Evolutionary conservation across 1,284 basidiomycete genomes (phyloP).

Genomic region (Cryptococcus floricola): DNA sequence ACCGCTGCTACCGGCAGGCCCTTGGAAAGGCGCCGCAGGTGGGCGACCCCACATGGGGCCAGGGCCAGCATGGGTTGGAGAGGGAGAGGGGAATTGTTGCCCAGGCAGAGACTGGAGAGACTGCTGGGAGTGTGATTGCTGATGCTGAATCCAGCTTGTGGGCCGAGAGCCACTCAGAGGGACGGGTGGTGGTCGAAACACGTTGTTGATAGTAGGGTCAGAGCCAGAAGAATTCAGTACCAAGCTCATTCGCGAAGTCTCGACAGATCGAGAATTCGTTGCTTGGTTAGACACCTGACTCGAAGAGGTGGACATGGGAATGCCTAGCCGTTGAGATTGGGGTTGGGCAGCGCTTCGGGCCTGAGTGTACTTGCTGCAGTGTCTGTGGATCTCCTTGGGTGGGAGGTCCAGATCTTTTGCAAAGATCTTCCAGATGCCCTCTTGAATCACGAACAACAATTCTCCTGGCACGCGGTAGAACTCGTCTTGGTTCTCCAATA

Average conservation of each 20-base stretch:
- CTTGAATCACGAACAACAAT: slow-evolving; percentile 72
- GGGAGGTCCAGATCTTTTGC: slow-evolving; percentile 74
- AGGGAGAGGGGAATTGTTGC: slow-evolving; percentile 5
- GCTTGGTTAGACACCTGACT: neutral
- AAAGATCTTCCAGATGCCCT: slow-evolving; percentile 73
- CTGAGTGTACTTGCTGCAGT: slow-evolving; percentile 70
- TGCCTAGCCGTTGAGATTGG: neutral
- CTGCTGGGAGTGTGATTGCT: slow-evolving; percentile 14
- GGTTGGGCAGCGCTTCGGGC: slow-evolving; percentile 21
- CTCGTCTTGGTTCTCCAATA: slow-evolving; percentile 92
- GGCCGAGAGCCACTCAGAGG: slow-evolving; percentile 15
- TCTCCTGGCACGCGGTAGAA: slow-evolving; percentile 86
- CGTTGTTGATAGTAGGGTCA: slow-evolving; percentile 1
- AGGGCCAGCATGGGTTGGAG: neutral
- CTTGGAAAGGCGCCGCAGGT: slow-evolving; percentile 35
- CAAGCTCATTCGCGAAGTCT: slow-evolving; percentile 8
- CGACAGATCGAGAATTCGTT: slow-evolving; percentile 10
- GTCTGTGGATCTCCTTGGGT: slow-evolving; percentile 84
- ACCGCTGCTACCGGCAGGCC: slow-evolving; percentile 28
- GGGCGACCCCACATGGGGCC: slow-evolving; percentile 9
- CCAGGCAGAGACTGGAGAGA: slow-evolving; percentile 1
- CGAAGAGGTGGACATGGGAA: slow-evolving; percentile 6
- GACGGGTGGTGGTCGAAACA: slow-evolving; percentile 10
- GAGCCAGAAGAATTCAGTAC: neutral
- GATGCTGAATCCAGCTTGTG: slow-evolving; percentile 25